Evolutionary conservation across 1,284 basidiomycete genomes (phyloP).

Genomic region (Tilletia walkeri): DNA sequence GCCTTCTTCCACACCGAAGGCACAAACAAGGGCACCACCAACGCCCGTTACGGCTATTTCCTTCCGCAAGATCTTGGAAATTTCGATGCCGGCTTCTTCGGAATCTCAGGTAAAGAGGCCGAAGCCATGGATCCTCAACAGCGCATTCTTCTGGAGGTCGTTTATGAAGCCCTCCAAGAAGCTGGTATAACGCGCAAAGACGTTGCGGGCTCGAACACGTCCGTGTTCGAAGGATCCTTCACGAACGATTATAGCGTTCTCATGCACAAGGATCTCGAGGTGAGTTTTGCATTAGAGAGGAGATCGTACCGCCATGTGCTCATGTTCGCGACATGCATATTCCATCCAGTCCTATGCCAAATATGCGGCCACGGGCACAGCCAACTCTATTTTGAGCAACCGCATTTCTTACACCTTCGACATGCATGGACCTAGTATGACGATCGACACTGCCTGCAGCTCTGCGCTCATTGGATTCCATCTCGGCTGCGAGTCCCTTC

Average conservation of each 20-base stretch:
- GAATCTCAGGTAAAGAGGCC: slow-evolving; percentile 22
- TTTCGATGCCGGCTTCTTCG: slow-evolving; percentile 31
- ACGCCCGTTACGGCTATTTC: slow-evolving; percentile 1
- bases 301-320: not conserved
- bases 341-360: not conserved
- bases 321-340: not conserved
- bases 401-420: slow-evolving; percentile 20
- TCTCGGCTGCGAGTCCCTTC: not conserved
- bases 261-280: not conserved
- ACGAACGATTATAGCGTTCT: not conserved
- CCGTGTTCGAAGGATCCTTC: not conserved
- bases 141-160: slow-evolving; percentile 30
- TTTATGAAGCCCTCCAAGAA: slow-evolving; percentile 27
- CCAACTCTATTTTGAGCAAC: not conserved
- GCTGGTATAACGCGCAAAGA: not conserved
- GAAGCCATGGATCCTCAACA: slow-evolving; percentile 36
- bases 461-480: slow-evolving; percentile 22
- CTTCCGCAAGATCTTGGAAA: not conserved
- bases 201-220: not conserved
- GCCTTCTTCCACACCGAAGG: slow-evolving; percentile 1
- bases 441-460: slow-evolving; percentile 37
- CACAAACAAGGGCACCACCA: not conserved
- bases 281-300: not conserved
- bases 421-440: slow-evolving; percentile 31
- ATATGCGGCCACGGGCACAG: not conserved